Base-by-base conservation (phyloP, 108 stramenopile genomes). In the Ochromonas danica region DNA sequence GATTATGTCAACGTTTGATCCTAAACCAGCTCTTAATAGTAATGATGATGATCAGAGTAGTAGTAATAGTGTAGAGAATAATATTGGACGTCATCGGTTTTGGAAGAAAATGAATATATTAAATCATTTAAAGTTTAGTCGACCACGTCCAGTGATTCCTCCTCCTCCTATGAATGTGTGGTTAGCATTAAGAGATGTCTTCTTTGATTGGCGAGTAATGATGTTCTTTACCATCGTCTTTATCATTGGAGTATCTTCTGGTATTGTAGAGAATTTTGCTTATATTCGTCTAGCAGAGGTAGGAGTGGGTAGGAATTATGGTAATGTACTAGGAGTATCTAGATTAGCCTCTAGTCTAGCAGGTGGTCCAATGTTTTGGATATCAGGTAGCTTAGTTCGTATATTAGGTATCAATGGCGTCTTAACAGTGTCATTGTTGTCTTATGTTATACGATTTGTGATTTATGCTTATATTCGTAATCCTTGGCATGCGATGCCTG, bases 251-350 rank as follows among this genome's bases (percentile, higher is more conserved):
- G 85, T 91, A 39, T 90, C 90, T 28, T 92, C 92, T 71, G 96
- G 96, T 0, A 88, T 92, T 51, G 93, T 96, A 84, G 96, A 96
- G 83, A 96, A 96, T 86, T 96, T 96, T 88, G 96, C 96, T 1
- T 96, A 96, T 80, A 93, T 95, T 33, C 91, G 94, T 0, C 89
- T 96, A 25, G 79, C 92, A 42, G 93, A 96, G 80, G 92, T 96
- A 0, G 94, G 94, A 60, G 93, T 92, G 0, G 87, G 87, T 17
- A 57, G 22, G 51, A 51, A 51, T 51, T 14, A 51, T 14, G 94
- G 94, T 28, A 90, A 86, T 35, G 90, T 93, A 36, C 91, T 96
- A 92, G 96, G 96, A 2, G 78, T 94, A 1, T 85, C 85, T 31
- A 90, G 96, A 62, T 80, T 95, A n/a, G 91, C 93, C 2, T 91